Base-by-base conservation (phyloP, 768 basidiomycete genomes). In the Tulasnella sp. region DNA sequence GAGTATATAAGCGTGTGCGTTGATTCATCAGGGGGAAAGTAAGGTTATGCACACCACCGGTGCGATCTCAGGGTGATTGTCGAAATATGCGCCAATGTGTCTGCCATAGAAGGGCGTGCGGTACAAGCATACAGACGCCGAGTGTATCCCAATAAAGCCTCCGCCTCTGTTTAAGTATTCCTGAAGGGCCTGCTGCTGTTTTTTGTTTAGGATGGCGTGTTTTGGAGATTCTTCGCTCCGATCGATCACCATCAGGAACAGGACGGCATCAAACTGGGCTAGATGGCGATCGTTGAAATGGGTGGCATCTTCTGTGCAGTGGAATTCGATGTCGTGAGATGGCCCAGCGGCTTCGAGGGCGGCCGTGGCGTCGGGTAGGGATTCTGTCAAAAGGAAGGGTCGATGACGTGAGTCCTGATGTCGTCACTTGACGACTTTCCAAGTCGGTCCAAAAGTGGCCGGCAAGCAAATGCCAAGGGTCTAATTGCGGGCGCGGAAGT, bases 71-170 rank as follows among this genome's bases (percentile, higher is more conserved):
- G 85, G 78, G 63, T 88, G 86, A 67, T 84, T 83, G 65, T 85
- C 82, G 63, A 88, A 89, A 45, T 75, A 76, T 10, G 87, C 80
- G 12, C 82, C 80, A 56, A 86, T 66, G 67, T 83, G 79, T 53
- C 70, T 72, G 17, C 72, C 73, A 65, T 78, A 87, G 65, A 79
- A 83, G 0, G 75, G 75, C 2, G 77, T 76, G 60, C 80, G 79
- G 43, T 75, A 73, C 43, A 87, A 69, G 30, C 77, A 77, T 51
- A 81, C 85, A 1, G 80, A 77, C 8, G 81, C 79, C 48, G 82
- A 76, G 67, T 88, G 86, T 29, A 87, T 73, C 1, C 76, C 85
- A 38, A 85, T 72, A 62, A 85, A 86, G 59, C 80, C 84, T 1
- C 87, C 87, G 57, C 86, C 85, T 1, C 71, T 66, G 64, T 84